Evolutionary conservation across 2,329 filamentous ascomycete species (phyloP), one percentile per base, ranked within the genome.

Genomic region (Fusarium albidum): DNA sequence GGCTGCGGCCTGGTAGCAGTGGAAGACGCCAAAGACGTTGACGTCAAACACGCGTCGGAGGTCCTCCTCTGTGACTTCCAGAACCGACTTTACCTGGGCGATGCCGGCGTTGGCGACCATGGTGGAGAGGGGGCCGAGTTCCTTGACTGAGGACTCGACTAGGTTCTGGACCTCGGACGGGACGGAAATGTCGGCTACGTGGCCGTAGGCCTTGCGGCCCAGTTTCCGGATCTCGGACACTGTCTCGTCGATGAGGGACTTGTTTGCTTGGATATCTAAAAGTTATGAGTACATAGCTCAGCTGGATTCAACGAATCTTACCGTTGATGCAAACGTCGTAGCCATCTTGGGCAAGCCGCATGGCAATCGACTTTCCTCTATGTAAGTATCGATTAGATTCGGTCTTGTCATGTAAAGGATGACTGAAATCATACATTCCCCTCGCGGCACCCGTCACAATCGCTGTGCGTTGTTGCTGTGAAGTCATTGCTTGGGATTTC

Each of bases 21-120:
- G 84, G 63, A 85, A 86, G 0, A 87, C 78, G 5, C 87, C 87
- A 40, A 77, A 79, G 18, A 90, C 83, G 57, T 90, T 90, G 49
- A 90, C 79, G 17, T 81, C 77, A 61, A 89, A 84, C 77, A 89
- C 85, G 15, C 75, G 73, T 26, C 78, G 72, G 37, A 87, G 75
- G 49, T 88, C 84, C 4, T 80, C 74, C 41, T 84, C 79, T 0
- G 80, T 82, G 3, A 87, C 62, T 3, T 87, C 82, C 0, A 89
- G 75, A 0, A 85, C 64, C 0, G 74, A 61, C 57, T 83, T 82
- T 6, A 86, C 80, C 57, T 86, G 82, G 0, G 80, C 79, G 34
- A 88, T 85, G 8, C 84, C 85, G 0, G 85, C 85, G 54, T 88
- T 88, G 21, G 84, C 84, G 8, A 88, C 74, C 72, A 75, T 75